Evolutionary conservation across 768 basidiomycete genomes (phyloP).

Genomic region (Lentinula edodes): DNA sequence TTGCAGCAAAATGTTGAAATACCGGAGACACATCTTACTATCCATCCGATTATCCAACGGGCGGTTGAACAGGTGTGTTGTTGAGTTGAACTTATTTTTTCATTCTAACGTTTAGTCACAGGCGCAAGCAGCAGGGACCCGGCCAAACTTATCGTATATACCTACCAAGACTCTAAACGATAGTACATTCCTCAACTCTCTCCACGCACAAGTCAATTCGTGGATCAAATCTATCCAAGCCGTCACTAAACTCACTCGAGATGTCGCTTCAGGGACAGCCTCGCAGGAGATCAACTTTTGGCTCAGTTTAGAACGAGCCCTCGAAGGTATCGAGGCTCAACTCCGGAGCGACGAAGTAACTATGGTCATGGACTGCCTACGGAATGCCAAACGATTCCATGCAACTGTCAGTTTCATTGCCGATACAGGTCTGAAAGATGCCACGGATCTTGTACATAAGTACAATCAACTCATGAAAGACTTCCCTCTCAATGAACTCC

Average conservation of each 20-base stretch:
- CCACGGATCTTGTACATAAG: constrained; percentile 91
- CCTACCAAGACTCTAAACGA: constrained; percentile 76
- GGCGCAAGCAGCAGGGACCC: constrained; percentile 47
- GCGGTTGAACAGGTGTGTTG: constrained; percentile 70
- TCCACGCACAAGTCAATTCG: constrained; percentile 90
- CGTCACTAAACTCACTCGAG: constrained; percentile 92
- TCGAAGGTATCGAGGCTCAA: constrained; percentile 92
- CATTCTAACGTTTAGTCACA: constrained; percentile 11
- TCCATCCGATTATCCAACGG: constrained; percentile 84
- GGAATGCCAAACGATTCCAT: constrained; percentile 95
- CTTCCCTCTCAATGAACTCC: constrained; percentile 93
- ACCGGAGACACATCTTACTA: constrained; percentile 88
- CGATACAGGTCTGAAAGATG: constrained; percentile 94
- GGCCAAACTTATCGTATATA: constrained; percentile 72
- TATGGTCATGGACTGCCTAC: constrained; percentile 89
- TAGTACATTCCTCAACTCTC: constrained; percentile 85
- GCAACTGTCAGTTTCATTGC: constrained; percentile 98
- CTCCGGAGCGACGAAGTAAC: constrained; percentile 87
- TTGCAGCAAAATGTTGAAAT: constrained; percentile 99
- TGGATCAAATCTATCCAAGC: constrained; percentile 99
- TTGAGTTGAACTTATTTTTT: not conserved
- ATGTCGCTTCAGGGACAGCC: constrained; percentile 91
- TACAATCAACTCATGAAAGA: constrained; percentile 99
- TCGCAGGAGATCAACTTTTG: constrained; percentile 99
- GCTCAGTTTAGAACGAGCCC: constrained; percentile 88